Percentiles rank a stretch among this genome's conserved stretches.
Conservation (phyloP, 768 basidiomycete genomes). For the Suillus clintonianus region DNA sequence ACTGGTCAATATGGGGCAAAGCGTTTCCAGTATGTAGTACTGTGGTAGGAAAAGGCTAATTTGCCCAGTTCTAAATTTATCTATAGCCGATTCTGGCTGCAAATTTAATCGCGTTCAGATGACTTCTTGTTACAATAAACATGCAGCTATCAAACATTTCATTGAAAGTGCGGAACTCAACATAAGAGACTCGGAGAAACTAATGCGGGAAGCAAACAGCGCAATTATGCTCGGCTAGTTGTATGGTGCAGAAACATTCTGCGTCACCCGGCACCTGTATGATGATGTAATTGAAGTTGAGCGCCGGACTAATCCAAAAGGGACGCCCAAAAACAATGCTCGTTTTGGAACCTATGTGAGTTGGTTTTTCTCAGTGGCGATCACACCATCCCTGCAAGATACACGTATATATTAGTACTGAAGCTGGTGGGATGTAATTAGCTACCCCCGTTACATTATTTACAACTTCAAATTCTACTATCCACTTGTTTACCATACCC, state of each 20-base stretch:
- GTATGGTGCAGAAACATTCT: too few relatives aligned
- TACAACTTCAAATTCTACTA: not conserved
- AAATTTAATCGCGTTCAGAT: conserved; percentile 69
- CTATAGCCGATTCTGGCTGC: conserved; percentile 53
- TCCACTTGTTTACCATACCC: not conserved
- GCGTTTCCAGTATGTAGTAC: conserved; percentile 66
- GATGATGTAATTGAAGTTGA: too few relatives aligned
- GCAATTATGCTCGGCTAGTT: too few relatives aligned
- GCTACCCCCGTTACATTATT: too few relatives aligned
- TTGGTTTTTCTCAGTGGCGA: not conserved
- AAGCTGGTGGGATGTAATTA: not conserved
- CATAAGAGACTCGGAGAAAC: too few relatives aligned
- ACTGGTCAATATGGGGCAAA: conserved; percentile 47
- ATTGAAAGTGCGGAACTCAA: too few relatives aligned
- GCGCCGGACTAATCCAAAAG: not conserved
- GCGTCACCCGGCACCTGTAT: too few relatives aligned
- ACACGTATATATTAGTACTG: not conserved
- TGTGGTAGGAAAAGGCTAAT: conserved; percentile 76
- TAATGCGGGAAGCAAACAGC: too few relatives aligned
- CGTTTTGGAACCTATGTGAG: not conserved
- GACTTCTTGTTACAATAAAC: conserved; percentile 70
- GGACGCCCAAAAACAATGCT: not conserved
- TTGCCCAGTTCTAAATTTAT: conserved; percentile 48
- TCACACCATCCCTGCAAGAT: not conserved
- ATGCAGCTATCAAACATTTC: too few relatives aligned